Evolutionary conservation across 2,329 filamentous ascomycete genomes (phyloP), one percentile per base, ranked within the genome.

Genomic region (Trichoderma brevicompactum): DNA sequence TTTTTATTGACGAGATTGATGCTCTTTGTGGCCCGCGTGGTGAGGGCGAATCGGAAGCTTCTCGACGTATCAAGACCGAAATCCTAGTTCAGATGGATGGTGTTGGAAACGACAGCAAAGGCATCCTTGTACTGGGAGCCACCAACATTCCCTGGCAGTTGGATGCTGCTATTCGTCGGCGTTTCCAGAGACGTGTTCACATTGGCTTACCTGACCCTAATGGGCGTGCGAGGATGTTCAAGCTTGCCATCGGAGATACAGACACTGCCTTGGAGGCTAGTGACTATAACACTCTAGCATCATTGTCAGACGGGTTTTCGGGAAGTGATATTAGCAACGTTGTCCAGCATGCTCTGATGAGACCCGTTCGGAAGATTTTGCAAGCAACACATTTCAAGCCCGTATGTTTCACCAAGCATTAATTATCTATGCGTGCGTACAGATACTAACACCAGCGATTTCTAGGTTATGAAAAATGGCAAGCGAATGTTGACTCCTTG

Each of bases 81-180:
- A 88, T 99, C 74, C 88, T 99, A 13, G 94, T 99, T 17, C 95
- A 99, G 79, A 99, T 99, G 95, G 95, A 99, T 73, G 96, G 95
- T 79, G 95, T 99, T 9, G 96, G 95, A 68, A 94, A 96, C 69
- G 95, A 99, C 78, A 94, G 91, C 68, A 93, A 91, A 73, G 95
- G 94, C 19, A 94, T 99, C 8, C 83, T 99, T 28, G 96, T 99
- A 46, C 86, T 99, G 3, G 95, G 95, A 67, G 95, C 95, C 62
- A 99, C 95, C 65, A 99, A 99, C 76, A 98, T 99, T 68, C 95
- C 95, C 17, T 99, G 95, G 95, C 94, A 99, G 82, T 85, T 99
- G 55, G 95, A 99, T 77, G 91, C 92, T 10, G 95, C 95, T 71
- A 99, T 99, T 72, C 89, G 95, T 71, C 87, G 95, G 78, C 92